Conservation (phyloP, 352 stramenopile species). For the Globisporangium yorkense region DNA sequence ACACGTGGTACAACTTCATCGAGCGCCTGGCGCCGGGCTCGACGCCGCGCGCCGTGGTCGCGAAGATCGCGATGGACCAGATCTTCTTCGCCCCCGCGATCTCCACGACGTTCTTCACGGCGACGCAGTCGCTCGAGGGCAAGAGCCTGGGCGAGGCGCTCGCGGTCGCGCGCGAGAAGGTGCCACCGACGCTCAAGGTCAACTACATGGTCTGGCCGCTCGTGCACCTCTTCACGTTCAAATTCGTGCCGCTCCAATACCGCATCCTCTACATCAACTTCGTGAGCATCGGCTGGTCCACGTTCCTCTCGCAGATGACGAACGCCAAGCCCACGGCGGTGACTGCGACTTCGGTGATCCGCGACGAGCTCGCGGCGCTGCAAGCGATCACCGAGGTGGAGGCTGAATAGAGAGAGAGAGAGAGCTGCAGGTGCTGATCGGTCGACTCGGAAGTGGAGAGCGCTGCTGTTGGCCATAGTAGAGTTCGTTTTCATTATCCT, state of each 20-base stretch:
- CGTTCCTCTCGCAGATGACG: conserved; percentile 40
- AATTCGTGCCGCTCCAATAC: conserved; percentile 41
- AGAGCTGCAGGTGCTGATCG: background rate
- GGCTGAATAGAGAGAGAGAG: background rate
- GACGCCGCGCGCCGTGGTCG: conserved; percentile 20
- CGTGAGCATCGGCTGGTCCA: conserved; percentile 43
- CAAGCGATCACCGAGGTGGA: conserved; percentile 1
- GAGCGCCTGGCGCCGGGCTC: conserved; percentile 38
- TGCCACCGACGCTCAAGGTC: conserved; percentile 27
- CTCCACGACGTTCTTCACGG: conserved; percentile 33
- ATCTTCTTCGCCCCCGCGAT: conserved; percentile 36
- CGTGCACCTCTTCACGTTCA: conserved; percentile 43
- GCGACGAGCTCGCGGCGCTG: conserved; percentile 1
- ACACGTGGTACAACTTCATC: conserved; percentile 87
- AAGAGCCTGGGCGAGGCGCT: conserved; percentile 26
- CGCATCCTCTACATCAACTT: conserved; percentile 49
- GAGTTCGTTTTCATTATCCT: background rate
- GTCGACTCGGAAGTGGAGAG: background rate
- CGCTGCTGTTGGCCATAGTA: background rate
- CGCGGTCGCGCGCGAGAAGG: conserved; percentile 26
- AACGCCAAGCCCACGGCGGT: conserved; percentile 15
- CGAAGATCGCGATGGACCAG: conserved; percentile 42
- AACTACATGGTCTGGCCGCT: conserved; percentile 50
- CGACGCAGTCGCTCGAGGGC: conserved; percentile 35
- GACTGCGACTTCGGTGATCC: background rate